Percentiles rank a stretch among this genome's conserved stretches.
Evolutionary conservation across 352 stramenopile species (phyloP).

Genomic region (Globisporangium lucens): DNA sequence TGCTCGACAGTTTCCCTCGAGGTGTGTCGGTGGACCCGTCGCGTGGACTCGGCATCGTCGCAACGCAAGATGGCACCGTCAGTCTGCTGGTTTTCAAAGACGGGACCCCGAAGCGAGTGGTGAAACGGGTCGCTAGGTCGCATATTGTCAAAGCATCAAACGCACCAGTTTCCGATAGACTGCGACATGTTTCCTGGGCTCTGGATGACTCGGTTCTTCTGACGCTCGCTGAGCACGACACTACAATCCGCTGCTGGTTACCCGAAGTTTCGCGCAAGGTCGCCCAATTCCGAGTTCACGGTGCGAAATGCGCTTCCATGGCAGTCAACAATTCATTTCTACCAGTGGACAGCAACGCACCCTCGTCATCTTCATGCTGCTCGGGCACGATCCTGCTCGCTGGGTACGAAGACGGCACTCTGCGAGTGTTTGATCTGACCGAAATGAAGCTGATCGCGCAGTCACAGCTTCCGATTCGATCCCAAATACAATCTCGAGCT

Average conservation of each 20-base stretch:
- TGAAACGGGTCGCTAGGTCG: constrained; percentile 6
- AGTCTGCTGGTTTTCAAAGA: constrained; percentile 34
- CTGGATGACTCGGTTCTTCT: constrained; percentile 35
- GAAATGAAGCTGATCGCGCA: constrained; percentile 39
- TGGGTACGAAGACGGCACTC: constrained; percentile 42
- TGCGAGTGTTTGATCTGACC: constrained; percentile 52
- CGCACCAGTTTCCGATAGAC: too few species aligned
- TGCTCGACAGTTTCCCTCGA: constrained; percentile 24
- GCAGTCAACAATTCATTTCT: constrained; percentile 24
- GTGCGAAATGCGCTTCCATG: constrained; percentile 33
- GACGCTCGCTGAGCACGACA: constrained; percentile 21
- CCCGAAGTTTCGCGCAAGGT: constrained; percentile 36
- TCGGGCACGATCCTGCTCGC: constrained; percentile 31
- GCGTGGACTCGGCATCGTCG: constrained; percentile 33
- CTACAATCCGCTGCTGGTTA: constrained; percentile 42
- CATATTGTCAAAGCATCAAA: too few species aligned
- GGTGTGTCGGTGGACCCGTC: constrained; percentile 43
- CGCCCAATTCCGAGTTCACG: constrained; percentile 29
- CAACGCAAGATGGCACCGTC: constrained; percentile 27
- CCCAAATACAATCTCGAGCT: background rate
- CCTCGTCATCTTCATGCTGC: background rate
- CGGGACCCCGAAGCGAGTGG: constrained; percentile 10
- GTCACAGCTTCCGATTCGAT: constrained; percentile 25
- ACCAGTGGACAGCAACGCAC: background rate
- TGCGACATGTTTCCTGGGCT: constrained; percentile 21